Evolutionary conservation across 2,329 filamentous ascomycete species (phyloP).

Genomic region (Zymoseptoria passerinii): DNA sequence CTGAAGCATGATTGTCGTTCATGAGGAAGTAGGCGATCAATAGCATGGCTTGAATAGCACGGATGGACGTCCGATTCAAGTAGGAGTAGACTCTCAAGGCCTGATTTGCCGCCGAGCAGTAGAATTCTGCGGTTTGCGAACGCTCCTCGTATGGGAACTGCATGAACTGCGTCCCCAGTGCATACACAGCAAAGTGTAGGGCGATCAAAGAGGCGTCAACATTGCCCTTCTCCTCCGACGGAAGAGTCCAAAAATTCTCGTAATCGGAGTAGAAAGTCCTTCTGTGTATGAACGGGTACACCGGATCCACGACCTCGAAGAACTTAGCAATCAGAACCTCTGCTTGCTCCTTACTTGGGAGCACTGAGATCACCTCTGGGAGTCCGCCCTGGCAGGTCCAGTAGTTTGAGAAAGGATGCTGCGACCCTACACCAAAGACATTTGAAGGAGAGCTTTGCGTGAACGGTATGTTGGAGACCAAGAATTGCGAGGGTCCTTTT

Average conservation of each 20-base stretch:
- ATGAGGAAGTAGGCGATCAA: conserved; percentile 77
- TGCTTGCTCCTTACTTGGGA: conserved; percentile 67
- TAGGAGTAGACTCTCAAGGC: conserved; percentile 68
- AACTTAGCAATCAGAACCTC: conserved; percentile 55
- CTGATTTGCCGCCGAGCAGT: conserved; percentile 69
- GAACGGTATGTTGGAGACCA: conserved; percentile 66
- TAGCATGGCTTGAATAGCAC: conserved; percentile 72
- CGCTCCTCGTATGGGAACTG: conserved; percentile 52
- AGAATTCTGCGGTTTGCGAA: conserved; percentile 72
- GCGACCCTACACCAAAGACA: conserved; percentile 68
- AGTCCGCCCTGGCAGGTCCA: conserved; percentile 74
- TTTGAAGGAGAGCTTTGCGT: conserved; percentile 63
- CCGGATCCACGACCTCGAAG: conserved; percentile 60
- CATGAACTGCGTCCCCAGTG: conserved; percentile 75
- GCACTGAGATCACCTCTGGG: conserved; percentile 63
- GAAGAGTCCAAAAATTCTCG: conserved; percentile 65
- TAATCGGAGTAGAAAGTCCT: conserved; percentile 71
- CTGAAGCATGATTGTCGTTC: conserved; percentile 76
- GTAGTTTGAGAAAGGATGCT: conserved; percentile 71
- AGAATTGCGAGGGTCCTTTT: conserved; percentile 32
- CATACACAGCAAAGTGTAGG: conserved; percentile 66
- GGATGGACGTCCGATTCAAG: conserved; percentile 63
- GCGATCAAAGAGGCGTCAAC: conserved; percentile 63
- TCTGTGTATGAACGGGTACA: conserved; percentile 72
- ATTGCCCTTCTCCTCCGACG: conserved; percentile 32